phyloP scores from a whole-genome alignment of 1,284 basidiomycete genomes.

The Moniliophthora roreri region DNA sequence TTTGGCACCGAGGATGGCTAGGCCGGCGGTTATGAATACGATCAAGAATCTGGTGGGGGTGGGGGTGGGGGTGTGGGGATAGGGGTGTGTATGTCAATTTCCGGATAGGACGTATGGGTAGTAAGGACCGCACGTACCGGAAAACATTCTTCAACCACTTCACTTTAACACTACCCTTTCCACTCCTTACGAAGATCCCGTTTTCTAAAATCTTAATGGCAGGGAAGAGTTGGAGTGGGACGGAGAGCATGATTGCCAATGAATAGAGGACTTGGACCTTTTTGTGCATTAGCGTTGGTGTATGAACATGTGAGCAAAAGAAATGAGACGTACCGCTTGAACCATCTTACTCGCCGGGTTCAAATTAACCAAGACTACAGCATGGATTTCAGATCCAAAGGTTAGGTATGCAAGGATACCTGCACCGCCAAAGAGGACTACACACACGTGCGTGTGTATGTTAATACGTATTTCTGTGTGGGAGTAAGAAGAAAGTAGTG shows the following conservation, averaged over 20 bases:
- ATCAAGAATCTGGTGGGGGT: slow-evolving; percentile 74
- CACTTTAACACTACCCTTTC: slow-evolving; percentile 67
- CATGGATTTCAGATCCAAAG: slow-evolving; percentile 87
- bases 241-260: slow-evolving; percentile 92
- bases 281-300: too few relatives aligned
- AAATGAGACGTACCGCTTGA: slow-evolving; percentile 78
- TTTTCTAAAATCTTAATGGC: slow-evolving; percentile 97
- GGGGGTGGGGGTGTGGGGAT: too few relatives aligned
- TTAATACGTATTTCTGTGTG: too few relatives aligned
- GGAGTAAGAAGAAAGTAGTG: too few relatives aligned
- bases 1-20: slow-evolving; percentile 84
- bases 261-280: slow-evolving; percentile 86
- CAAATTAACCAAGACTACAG: slow-evolving; percentile 95
- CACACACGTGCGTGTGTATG: too few relatives aligned
- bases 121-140: too few relatives aligned
- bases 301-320: too few relatives aligned
- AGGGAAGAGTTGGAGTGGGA: slow-evolving; percentile 96
- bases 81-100: too few relatives aligned
- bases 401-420: slow-evolving; percentile 88
- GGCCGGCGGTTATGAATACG: slow-evolving; percentile 73
- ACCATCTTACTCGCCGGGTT: slow-evolving; percentile 86
- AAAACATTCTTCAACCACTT: slow-evolving; percentile 96
- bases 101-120: too few relatives aligned
- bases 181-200: slow-evolving; percentile 90
- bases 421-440: slow-evolving; percentile 87